Conservation (phyloP, 257 asterid species). For the Anisodus acutangulus region DNA sequence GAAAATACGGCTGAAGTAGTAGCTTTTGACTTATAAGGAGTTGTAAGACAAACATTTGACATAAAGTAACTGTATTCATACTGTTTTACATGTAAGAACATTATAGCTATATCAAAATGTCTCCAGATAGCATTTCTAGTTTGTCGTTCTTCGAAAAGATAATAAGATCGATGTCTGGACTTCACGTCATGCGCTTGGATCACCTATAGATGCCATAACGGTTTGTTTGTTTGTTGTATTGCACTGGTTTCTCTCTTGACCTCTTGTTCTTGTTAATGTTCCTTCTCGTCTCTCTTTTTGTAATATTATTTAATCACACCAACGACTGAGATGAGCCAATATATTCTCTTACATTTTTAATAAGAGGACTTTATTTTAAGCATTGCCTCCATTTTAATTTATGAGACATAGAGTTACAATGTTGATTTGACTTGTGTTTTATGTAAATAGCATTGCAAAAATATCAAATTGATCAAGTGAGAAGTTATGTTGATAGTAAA, state of each 20-base stretch:
- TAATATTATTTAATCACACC: background rate
- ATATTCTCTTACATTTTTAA: background rate
- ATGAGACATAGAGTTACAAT: background rate
- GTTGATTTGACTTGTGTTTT: background rate
- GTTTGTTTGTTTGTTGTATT: background rate
- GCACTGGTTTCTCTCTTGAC: background rate
- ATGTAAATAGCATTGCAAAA: background rate
- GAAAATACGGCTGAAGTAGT: background rate
- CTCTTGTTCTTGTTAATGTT: background rate
- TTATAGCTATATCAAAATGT: background rate
- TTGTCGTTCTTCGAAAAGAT: background rate
- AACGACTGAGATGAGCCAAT: background rate
- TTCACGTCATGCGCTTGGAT: background rate
- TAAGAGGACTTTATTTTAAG: background rate
- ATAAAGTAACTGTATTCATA: background rate
- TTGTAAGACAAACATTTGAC: background rate
- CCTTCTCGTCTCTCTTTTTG: background rate
- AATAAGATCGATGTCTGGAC: slow-evolving; percentile 4
- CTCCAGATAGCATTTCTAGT: background rate
- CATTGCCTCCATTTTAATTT: background rate
- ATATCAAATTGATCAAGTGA: background rate
- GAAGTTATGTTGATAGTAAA: background rate
- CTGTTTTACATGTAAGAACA: background rate
- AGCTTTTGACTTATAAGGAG: slow-evolving; percentile 5
- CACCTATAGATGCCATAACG: background rate